Conservation (phyloP, 805 yeast species). For the Hanseniaspora mollemarum region DNA sequence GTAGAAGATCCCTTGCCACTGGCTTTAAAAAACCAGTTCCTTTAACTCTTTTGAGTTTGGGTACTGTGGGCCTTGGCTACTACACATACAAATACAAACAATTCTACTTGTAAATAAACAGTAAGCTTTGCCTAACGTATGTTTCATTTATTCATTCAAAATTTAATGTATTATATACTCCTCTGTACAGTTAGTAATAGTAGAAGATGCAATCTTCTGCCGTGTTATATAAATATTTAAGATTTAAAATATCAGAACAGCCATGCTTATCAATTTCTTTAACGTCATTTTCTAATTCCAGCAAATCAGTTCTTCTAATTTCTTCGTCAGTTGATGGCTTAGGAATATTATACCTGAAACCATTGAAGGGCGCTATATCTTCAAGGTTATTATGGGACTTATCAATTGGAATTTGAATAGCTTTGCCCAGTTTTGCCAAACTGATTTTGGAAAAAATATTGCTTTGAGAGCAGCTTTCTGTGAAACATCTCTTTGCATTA, state of each 20-base stretch:
- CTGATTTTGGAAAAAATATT: neutral
- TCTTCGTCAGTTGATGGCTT: conserved; percentile 13
- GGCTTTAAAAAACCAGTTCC: conserved; percentile 67
- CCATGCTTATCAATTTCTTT: neutral
- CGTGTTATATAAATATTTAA: conserved; percentile 5
- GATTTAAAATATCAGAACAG: neutral
- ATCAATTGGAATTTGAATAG: neutral
- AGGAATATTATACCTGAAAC: conserved; percentile 12
- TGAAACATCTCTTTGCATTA: neutral
- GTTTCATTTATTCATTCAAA: neutral
- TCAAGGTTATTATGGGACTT: neutral
- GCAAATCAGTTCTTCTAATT: conserved; percentile 11
- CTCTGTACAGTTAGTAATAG: too few species aligned
- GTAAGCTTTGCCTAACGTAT: neutral
- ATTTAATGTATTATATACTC: too few species aligned
- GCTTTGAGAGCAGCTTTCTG: neutral
- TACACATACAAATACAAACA: conserved; percentile 66
- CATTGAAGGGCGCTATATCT: neutral
- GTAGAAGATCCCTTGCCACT: conserved; percentile 54
- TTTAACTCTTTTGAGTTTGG: conserved; percentile 48
- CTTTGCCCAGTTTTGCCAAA: neutral
- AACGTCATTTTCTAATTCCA: conserved; percentile 9
- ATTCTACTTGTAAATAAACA: conserved; percentile 38
- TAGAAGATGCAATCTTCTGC: conserved; percentile 5
- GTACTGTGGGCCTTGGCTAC: conserved; percentile 52